phyloP scores from a whole-genome alignment of 225 moss, liverwort and hornwort species.

The Climacium dendroides region DNA sequence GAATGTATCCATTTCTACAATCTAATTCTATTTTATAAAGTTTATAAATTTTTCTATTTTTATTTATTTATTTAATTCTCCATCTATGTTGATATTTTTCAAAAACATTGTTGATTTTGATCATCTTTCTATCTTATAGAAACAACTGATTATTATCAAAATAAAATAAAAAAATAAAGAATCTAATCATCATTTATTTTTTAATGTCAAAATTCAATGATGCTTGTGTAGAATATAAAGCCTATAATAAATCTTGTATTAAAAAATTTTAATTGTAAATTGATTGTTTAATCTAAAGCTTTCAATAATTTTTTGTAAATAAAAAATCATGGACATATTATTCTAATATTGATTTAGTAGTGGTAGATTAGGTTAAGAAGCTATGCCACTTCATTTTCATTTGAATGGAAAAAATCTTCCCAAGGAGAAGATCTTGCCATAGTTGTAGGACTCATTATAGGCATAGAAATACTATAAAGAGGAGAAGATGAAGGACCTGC shows the following conservation, averaged over 20 bases:
- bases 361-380: background rate
- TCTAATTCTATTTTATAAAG: background rate
- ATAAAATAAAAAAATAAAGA: background rate
- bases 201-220: background rate
- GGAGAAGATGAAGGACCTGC: conserved; percentile 28
- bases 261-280: background rate
- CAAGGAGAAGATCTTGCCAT: conserved; percentile 1
- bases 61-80: background rate
- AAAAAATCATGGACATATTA: background rate
- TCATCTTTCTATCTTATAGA: background rate
- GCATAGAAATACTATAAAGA: background rate
- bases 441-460: background rate
- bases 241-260: background rate
- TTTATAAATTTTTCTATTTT: background rate
- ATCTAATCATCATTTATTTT: background rate
- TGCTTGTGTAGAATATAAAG: background rate
- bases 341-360: background rate
- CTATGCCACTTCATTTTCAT: background rate
- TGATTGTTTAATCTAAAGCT: background rate
- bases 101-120: background rate
- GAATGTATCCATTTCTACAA: background rate
- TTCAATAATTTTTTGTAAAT: background rate
- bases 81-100: background rate
- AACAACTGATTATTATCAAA: no score
- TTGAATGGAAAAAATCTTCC: conserved; percentile 7